Evolutionary conservation across 176 grass and related monocot genomes (phyloP).

Genomic region (Triticum dicoccoides): DNA sequence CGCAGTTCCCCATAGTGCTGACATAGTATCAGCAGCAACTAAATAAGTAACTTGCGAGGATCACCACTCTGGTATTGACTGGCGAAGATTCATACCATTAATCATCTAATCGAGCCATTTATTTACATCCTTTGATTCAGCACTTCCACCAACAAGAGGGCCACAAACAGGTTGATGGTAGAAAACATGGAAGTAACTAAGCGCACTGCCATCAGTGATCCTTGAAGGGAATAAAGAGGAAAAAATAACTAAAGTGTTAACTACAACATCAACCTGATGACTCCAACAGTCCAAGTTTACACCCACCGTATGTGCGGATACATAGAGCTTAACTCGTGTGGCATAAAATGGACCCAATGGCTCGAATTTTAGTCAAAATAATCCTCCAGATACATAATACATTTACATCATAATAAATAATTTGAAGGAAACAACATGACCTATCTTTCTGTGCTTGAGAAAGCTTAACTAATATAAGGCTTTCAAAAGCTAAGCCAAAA

Average conservation of each 20-base stretch:
- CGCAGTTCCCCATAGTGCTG: conserved; percentile 90
- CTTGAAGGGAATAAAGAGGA: conserved; percentile 30
- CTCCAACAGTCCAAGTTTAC: background rate
- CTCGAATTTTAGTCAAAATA: background rate
- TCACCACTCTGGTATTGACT: conserved; percentile 63
- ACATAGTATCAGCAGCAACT: conserved; percentile 83
- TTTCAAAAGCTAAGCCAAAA: background rate
- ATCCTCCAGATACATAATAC: background rate
- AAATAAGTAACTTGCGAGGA: conserved; percentile 67
- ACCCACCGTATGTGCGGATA: background rate
- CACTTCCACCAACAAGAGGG: conserved; percentile 73
- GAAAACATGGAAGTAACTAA: conserved; percentile 60
- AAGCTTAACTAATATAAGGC: background rate
- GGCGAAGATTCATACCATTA: conserved; percentile 41
- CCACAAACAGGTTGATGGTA: conserved; percentile 57
- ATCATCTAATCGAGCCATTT: conserved; percentile 97
- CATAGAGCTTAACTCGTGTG: background rate
- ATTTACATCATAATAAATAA: background rate
- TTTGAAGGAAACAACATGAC: background rate
- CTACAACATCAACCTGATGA: background rate
- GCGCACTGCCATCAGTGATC: conserved; percentile 30
- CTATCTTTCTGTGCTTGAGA: conserved; percentile 2
- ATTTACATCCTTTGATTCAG: conserved; percentile 74
- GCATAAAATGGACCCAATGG: conserved; percentile 6
- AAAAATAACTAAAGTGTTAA: background rate